A percentile compares a stretch with the other conserved stretches of the same genome.
These are phyloP conservation scores for Aspergillus caelatus DNA, from an alignment of 2,329 filamentous ascomycete genomes.

Conservation along the genomic window DNA sequence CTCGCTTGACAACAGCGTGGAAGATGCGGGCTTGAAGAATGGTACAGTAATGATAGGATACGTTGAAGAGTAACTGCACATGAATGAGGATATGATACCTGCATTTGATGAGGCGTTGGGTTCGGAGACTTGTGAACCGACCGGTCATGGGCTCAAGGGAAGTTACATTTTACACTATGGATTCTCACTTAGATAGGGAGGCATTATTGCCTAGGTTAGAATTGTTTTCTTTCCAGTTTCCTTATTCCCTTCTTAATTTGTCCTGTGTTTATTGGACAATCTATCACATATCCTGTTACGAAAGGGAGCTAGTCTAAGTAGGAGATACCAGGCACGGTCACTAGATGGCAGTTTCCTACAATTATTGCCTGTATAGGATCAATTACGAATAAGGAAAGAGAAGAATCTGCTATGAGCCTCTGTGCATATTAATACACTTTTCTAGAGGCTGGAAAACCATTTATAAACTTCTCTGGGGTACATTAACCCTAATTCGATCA, in stretches of 20 bases:
- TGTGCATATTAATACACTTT: neutral
- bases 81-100: conserved; percentile 1
- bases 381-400: neutral
- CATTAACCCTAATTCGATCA: neutral
- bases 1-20: conserved; percentile 71
- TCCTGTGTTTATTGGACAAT: neutral
- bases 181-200: neutral
- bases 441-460: neutral
- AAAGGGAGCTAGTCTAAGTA: neutral
- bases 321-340: neutral
- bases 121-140: neutral
- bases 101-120: conserved; percentile 4
- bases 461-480: too few species aligned
- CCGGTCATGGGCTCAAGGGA: neutral
- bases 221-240: neutral
- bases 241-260: neutral
- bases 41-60: conserved; percentile 96
- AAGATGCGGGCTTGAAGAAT: conserved; percentile 83
- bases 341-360: neutral
- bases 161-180: neutral
- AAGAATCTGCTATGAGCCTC: neutral
- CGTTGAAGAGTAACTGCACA: conserved; percentile 57
- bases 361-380: neutral
- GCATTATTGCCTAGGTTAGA: neutral
- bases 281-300: neutral